Conservation (phyloP, 192 early-diverging fungal species). For the Coemansia guatemalensis region DNA sequence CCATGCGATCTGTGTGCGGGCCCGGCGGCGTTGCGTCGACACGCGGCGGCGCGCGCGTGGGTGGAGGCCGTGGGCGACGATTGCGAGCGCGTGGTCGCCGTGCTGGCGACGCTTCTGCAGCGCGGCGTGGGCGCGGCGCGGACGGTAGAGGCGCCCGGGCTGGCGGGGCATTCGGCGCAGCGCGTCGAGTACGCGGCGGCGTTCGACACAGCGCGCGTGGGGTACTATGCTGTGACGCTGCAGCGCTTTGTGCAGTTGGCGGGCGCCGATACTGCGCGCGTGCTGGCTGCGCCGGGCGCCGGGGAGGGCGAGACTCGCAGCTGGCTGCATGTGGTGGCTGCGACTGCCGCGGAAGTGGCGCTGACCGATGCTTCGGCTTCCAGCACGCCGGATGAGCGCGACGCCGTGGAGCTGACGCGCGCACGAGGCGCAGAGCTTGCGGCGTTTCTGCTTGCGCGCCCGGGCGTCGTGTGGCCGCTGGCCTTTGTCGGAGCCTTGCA, state of each 20-base stretch:
- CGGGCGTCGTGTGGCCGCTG: conserved; percentile 25
- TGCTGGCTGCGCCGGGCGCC: neutral
- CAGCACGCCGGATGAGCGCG: neutral
- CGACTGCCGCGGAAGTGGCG: conserved; percentile 25
- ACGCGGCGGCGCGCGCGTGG: conserved; percentile 41
- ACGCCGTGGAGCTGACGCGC: conserved; percentile 20
- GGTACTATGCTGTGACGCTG: conserved; percentile 29
- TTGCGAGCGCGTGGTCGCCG: conserved; percentile 31
- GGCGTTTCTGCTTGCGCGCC: conserved; percentile 10
- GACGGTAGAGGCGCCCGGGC: conserved; percentile 2
- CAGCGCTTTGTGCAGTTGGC: conserved; percentile 32
- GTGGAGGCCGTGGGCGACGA: conserved; percentile 22
- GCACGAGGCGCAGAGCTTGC: conserved; percentile 27
- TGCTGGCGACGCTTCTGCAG: conserved; percentile 36
- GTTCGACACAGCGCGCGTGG: conserved; percentile 28
- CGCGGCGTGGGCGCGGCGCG: conserved; percentile 26
- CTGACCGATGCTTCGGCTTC: conserved; percentile 23
- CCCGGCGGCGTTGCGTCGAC: conserved; percentile 7
- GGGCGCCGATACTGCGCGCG: conserved; percentile 9
- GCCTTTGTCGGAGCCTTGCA: conserved; percentile 17
- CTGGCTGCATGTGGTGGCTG: conserved; percentile 28
- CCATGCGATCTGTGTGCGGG: conserved; percentile 2
- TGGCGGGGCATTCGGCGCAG: conserved; percentile 24
- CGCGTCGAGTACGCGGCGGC: conserved; percentile 21
- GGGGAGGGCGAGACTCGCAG: neutral